Evolutionary conservation across 495 filamentous ascomycete species (phyloP).

Genomic region (Hypoxylon trugodes): DNA sequence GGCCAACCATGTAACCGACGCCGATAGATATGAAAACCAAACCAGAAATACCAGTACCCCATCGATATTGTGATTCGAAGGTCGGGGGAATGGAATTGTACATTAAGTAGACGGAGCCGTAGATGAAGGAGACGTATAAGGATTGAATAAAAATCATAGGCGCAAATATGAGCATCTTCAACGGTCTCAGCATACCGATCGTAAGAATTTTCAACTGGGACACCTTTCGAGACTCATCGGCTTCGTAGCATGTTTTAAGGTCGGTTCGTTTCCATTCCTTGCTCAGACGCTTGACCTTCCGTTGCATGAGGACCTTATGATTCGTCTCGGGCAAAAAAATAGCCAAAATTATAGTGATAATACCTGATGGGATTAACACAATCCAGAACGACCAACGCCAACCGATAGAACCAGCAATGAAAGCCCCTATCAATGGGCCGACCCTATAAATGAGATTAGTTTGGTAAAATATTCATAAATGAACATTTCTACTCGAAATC

Average conservation of each 20-base stretch:
- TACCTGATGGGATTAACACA: slow-evolving; percentile 56
- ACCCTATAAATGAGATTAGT: too few species aligned
- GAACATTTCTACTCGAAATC: too few species aligned
- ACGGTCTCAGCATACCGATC: slow-evolving; percentile 58
- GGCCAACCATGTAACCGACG: slow-evolving; percentile 50
- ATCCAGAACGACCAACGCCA: slow-evolving; percentile 72
- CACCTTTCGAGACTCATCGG: slow-evolving; percentile 17
- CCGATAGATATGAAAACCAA: slow-evolving; percentile 57
- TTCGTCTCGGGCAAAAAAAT: slow-evolving; percentile 64
- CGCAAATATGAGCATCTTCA: slow-evolving; percentile 64
- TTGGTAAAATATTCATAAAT: too few species aligned
- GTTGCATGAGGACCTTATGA: slow-evolving; percentile 58
- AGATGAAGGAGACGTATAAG: slow-evolving; percentile 76
- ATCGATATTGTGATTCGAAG: slow-evolving; percentile 62
- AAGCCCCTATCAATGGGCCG: slow-evolving; percentile 61
- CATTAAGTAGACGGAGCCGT: slow-evolving; percentile 79
- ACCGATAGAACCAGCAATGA: slow-evolving; percentile 59
- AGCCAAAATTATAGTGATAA: slow-evolving; percentile 53
- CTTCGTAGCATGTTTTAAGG: slow-evolving; percentile 47
- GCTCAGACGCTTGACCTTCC: slow-evolving; percentile 54
- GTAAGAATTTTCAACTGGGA: slow-evolving; percentile 39
- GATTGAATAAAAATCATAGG: slow-evolving; percentile 75
- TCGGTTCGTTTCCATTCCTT: slow-evolving; percentile 45
- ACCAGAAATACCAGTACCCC: slow-evolving; percentile 41
- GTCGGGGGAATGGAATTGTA: slow-evolving; percentile 73